Evolutionary conservation across 148 eudicot genomes (phyloP).

Genomic region (Nepenthes gracilis): DNA sequence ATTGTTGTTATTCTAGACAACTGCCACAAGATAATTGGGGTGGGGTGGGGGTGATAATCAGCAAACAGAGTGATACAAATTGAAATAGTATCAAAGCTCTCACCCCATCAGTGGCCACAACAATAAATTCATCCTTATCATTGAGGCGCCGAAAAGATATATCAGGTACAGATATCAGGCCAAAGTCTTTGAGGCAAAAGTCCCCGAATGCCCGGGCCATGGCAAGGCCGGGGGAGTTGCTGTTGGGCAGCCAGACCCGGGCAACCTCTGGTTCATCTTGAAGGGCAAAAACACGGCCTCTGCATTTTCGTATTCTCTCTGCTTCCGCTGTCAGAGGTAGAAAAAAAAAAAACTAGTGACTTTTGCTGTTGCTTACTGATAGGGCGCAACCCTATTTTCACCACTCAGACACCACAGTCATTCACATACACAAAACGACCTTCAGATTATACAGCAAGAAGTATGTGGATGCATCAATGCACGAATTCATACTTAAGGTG

Average conservation of each 20-base stretch:
- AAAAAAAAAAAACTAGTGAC: too few species aligned
- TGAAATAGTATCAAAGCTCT: neutral
- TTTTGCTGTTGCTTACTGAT: too few species aligned
- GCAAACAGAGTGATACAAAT: too few species aligned
- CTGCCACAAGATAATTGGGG: too few species aligned
- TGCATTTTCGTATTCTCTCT: conserved; percentile 75
- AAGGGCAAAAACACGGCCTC: conserved; percentile 85
- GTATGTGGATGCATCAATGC: too few species aligned
- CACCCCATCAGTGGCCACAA: conserved; percentile 92
- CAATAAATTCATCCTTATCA: conserved; percentile 73
- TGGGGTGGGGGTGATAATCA: too few species aligned
- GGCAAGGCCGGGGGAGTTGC: conserved; percentile 86
- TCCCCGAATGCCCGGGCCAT: conserved; percentile 98
- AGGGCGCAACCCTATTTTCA: too few species aligned
- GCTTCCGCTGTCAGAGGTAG: conserved; percentile 50
- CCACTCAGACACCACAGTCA: too few species aligned
- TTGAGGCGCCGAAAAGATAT: conserved; percentile 49
- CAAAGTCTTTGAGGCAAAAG: conserved; percentile 85
- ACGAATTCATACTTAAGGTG: too few species aligned
- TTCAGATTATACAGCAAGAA: too few species aligned
- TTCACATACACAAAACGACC: too few species aligned
- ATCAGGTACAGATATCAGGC: conserved; percentile 81
- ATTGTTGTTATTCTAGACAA: too few species aligned
- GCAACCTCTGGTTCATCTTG: conserved; percentile 85
- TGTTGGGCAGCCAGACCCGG: conserved; percentile 82